Evolutionary conservation across 805 yeast genomes (phyloP).

Genomic region (Kodamaea hsintzibuensis): DNA sequence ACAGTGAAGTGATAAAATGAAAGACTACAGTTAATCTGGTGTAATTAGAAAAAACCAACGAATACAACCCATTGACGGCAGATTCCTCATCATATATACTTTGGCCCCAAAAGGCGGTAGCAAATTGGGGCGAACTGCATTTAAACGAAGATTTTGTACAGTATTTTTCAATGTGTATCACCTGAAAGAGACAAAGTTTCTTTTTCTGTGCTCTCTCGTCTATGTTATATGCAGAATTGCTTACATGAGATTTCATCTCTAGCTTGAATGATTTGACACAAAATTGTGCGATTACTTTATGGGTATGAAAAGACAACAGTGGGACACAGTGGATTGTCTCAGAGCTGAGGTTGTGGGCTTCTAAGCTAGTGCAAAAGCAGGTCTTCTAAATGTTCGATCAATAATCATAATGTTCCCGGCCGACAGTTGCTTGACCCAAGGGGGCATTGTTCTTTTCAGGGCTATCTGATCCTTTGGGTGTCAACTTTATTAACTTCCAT

Average conservation of each 20-base stretch:
- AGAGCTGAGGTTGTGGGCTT: neutral
- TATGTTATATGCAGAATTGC: neutral
- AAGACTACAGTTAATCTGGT: conserved; percentile 25
- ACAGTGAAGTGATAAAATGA: conserved; percentile 19
- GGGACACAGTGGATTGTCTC: neutral
- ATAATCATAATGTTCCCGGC: too few species aligned
- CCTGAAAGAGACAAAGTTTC: neutral
- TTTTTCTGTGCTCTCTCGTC: neutral
- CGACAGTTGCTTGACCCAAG: too few species aligned
- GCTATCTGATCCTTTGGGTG: neutral
- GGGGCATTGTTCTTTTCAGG: neutral
- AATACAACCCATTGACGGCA: neutral
- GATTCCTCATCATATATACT: neutral
- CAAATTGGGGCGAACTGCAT: neutral
- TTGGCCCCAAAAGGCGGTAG: neutral
- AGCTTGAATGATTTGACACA: neutral
- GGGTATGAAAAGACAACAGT: conserved; percentile 1
- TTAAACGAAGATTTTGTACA: neutral
- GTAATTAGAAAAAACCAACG: neutral
- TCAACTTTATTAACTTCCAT: neutral
- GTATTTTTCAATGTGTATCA: neutral
- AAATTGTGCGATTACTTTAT: neutral
- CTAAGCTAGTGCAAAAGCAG: neutral
- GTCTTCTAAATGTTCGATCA: too few species aligned
- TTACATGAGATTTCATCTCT: neutral